phyloP scores from a whole-genome alignment of 129 eudicot species.

The Centella asiatica region DNA sequence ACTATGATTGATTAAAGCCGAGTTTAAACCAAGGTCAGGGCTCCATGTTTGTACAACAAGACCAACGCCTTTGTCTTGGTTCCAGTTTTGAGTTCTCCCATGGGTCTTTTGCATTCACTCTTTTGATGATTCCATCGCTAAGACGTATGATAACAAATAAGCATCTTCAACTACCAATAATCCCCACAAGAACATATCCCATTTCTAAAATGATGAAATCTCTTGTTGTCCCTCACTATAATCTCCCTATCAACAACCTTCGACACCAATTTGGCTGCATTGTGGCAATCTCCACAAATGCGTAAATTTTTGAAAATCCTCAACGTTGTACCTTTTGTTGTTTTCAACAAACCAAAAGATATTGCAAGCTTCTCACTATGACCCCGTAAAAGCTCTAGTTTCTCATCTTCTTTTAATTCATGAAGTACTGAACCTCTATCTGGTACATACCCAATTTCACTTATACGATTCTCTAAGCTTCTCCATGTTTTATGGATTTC shows the following conservation, averaged over 20 bases:
- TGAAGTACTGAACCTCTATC: conserved; percentile 40
- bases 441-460: conserved; percentile 26
- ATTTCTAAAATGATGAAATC: not conserved
- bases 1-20: too few species aligned
- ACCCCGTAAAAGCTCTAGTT: conserved; percentile 31
- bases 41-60: too few species aligned
- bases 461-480: conserved; percentile 25
- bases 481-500: conserved; percentile 32
- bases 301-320: not conserved
- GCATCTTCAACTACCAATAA: not conserved
- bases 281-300: not conserved
- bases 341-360: conserved; percentile 21
- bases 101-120: too few species aligned
- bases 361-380: conserved; percentile 45
- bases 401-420: conserved; percentile 31
- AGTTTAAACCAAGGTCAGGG: too few species aligned
- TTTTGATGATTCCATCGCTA: too few species aligned
- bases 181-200: not conserved
- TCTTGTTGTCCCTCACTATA: not conserved
- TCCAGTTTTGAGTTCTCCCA: too few species aligned
- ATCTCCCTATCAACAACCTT: not conserved
- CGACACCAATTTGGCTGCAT: not conserved
- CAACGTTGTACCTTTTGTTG: conserved; percentile 14
- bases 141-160: too few species aligned
- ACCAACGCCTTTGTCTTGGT: too few species aligned